A percentile compares a stretch with the other conserved stretches of the same genome.
Conservation (phyloP, 208 protist genomes). For the Phytomonas sp. region DNA sequence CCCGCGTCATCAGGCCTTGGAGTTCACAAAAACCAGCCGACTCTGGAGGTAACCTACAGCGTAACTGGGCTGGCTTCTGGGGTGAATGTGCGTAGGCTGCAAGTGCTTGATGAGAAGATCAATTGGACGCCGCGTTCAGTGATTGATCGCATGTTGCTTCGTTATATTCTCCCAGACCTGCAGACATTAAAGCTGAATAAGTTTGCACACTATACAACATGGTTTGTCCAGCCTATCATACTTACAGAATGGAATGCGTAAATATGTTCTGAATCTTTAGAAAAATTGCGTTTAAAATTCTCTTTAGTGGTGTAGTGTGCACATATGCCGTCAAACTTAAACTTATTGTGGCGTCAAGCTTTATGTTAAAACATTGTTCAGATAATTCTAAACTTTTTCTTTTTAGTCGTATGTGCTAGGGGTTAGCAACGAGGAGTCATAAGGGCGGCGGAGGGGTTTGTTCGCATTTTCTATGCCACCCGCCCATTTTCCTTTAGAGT, state of each 20-base stretch:
- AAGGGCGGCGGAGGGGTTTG: not conserved
- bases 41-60: constrained; percentile 57
- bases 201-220: constrained; percentile 75
- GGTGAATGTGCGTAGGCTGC: constrained; percentile 53
- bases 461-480: not conserved
- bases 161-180: constrained; percentile 29
- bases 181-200: constrained; percentile 46
- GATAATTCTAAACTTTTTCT: not conserved
- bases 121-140: constrained; percentile 54
- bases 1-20: constrained; percentile 1
- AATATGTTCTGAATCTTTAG: not conserved
- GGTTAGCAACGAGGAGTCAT: not conserved
- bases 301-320: not conserved
- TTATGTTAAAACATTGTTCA: not conserved
- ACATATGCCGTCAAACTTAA: not conserved
- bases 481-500: not conserved
- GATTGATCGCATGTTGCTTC: constrained; percentile 38
- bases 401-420: not conserved
- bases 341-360: not conserved
- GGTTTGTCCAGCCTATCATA: constrained; percentile 56
- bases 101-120: constrained; percentile 46
- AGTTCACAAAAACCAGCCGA: constrained; percentile 17
- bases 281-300: not conserved
- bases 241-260: constrained; percentile 11
- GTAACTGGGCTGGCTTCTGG: constrained; percentile 46